Conservation (phyloP, 305 asterid species). For the Lippia alba region DNA sequence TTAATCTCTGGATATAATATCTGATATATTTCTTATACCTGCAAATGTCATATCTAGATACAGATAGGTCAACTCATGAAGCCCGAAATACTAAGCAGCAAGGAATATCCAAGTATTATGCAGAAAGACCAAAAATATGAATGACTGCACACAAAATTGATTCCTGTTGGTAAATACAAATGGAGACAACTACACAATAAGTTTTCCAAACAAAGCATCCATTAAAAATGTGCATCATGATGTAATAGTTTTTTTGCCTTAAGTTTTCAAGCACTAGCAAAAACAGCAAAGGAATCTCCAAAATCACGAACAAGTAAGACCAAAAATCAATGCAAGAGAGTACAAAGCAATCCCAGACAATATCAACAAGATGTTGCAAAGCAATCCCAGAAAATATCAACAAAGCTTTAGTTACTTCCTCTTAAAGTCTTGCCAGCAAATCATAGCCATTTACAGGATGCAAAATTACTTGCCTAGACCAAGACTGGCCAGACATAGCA, state of each 20-base stretch:
- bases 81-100: conserved; percentile 2
- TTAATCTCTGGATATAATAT: background rate
- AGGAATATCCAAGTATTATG: conserved; percentile 8
- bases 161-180: background rate
- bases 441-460: conserved; percentile 21
- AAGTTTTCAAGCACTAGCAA: conserved; percentile 23
- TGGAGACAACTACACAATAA: conserved; percentile 4
- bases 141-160: background rate
- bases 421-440: conserved; percentile 25
- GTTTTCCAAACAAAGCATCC: conserved; percentile 12
- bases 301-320: conserved; percentile 5
- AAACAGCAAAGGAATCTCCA: conserved; percentile 7
- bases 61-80: conserved; percentile 1
- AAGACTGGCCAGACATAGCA: conserved; percentile 17
- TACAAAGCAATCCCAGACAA: conserved; percentile 20
- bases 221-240: conserved; percentile 17
- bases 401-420: conserved; percentile 20
- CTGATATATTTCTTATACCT: conserved; percentile 2
- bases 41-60: conserved; percentile 5
- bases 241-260: background rate
- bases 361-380: background rate
- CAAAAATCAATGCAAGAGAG: background rate
- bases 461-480: conserved; percentile 14
- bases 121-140: conserved; percentile 19
- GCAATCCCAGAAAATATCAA: conserved; percentile 19